These are phyloP conservation scores for Filosporella fistucella DNA, from an alignment of 495 filamentous ascomycete species.

Conservation along the genomic window DNA sequence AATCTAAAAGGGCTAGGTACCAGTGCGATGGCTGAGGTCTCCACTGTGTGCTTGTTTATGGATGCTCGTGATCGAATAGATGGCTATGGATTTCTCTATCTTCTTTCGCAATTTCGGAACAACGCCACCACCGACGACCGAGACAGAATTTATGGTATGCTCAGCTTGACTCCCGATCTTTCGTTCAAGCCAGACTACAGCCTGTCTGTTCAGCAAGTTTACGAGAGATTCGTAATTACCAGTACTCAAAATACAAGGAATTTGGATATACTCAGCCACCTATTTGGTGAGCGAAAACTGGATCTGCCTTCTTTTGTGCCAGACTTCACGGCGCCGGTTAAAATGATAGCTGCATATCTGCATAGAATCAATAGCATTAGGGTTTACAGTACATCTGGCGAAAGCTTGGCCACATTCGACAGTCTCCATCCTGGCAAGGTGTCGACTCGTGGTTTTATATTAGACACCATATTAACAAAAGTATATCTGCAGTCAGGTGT, in stretches of 20 bases:
- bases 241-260: neutral
- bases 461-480: neutral
- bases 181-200: neutral
- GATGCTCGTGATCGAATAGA: neutral
- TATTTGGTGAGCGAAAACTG: too few species aligned
- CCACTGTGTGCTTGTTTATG: neutral
- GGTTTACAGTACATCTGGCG: neutral
- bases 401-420: neutral
- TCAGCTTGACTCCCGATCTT: neutral
- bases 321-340: neutral
- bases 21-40: neutral
- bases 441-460: neutral
- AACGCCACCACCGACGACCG: neutral
- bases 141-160: constrained; percentile 1
- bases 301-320: neutral
- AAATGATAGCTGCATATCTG: neutral
- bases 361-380: neutral
- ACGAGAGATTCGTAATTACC: neutral
- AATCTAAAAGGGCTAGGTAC: neutral
- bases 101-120: neutral
- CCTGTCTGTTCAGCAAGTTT: neutral
- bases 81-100: neutral
- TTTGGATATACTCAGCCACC: neutral
- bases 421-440: neutral
- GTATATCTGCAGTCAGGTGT: neutral